These are phyloP conservation scores for Saccharomyces uvarum DNA, from an alignment of 1,139 yeast genomes.

Conservation along the genomic window DNA sequence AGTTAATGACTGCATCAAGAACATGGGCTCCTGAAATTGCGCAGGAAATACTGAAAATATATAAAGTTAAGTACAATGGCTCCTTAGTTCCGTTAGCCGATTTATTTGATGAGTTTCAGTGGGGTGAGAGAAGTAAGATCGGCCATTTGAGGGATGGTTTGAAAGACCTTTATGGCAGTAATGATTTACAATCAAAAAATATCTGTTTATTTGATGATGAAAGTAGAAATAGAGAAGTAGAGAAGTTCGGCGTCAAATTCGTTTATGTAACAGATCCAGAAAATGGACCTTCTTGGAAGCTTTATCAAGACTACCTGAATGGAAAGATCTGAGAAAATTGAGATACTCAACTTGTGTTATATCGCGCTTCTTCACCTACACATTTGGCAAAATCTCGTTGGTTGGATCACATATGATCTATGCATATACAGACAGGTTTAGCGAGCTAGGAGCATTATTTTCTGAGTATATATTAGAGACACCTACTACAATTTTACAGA, in stretches of 20 bases:
- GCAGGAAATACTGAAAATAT: constrained; percentile 39
- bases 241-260: constrained; percentile 44
- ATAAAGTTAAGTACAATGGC: constrained; percentile 37
- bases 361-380: background rate
- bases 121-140: constrained; percentile 55
- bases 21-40: constrained; percentile 56
- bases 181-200: constrained; percentile 30
- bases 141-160: constrained; percentile 39
- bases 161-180: constrained; percentile 39
- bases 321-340: background rate
- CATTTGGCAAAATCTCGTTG: background rate
- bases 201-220: constrained; percentile 56
- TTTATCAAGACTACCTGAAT: constrained; percentile 24
- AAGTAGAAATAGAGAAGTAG: constrained; percentile 49
- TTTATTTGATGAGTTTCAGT: constrained; percentile 43
- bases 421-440: background rate
- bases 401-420: background rate
- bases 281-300: constrained; percentile 30
- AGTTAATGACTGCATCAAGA: constrained; percentile 50
- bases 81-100: constrained; percentile 20
- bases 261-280: constrained; percentile 31
- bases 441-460: too few species aligned
- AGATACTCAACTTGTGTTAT: background rate
- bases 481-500: too few species aligned
- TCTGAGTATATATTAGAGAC: too few species aligned